A percentile compares a stretch with the other conserved stretches of the same genome.
These are phyloP conservation scores for Mesostigma viride DNA, from an alignment of 139 green algal genomes.

Conservation along the genomic window DNA sequence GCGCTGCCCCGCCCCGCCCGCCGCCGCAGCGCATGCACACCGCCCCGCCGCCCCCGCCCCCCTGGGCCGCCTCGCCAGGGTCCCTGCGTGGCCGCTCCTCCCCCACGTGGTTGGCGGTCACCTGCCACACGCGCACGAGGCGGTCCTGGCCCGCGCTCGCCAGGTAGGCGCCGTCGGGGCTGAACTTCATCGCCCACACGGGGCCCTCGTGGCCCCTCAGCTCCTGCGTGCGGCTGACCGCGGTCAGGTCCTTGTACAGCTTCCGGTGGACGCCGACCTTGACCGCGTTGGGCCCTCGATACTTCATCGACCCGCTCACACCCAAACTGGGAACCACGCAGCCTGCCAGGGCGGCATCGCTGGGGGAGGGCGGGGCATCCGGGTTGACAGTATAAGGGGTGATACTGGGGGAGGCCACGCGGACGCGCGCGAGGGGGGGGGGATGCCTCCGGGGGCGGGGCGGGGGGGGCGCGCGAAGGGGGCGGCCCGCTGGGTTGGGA, in stretches of 20 bases:
- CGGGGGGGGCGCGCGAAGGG: no score
- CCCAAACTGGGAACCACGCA: no score
- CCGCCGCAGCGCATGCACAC: background rate
- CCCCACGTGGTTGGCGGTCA: background rate
- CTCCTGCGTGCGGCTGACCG: constrained; percentile 34
- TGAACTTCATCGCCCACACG: constrained; percentile 69
- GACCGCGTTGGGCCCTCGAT: no score
- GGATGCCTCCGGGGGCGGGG: no score
- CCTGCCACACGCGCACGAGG: constrained; percentile 34
- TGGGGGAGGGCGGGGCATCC: no score
- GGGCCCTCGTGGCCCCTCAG: constrained; percentile 35
- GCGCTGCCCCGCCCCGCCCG: background rate
- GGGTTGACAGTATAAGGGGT: no score
- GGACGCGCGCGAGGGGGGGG: no score
- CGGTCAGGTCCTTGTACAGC: constrained; percentile 48
- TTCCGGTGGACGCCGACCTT: constrained; percentile 53
- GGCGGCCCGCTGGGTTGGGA: no score
- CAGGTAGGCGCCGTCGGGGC: constrained; percentile 53
- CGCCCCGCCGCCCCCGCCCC: background rate
- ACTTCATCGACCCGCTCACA: no score
- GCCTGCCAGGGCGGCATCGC: no score
- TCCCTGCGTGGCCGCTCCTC: background rate
- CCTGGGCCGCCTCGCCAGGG: background rate
- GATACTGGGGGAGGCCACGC: no score
- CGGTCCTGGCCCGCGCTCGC: constrained; percentile 75